Evolutionary conservation across 805 yeast genomes (phyloP).

Genomic region (Metschnikowia matae): DNA sequence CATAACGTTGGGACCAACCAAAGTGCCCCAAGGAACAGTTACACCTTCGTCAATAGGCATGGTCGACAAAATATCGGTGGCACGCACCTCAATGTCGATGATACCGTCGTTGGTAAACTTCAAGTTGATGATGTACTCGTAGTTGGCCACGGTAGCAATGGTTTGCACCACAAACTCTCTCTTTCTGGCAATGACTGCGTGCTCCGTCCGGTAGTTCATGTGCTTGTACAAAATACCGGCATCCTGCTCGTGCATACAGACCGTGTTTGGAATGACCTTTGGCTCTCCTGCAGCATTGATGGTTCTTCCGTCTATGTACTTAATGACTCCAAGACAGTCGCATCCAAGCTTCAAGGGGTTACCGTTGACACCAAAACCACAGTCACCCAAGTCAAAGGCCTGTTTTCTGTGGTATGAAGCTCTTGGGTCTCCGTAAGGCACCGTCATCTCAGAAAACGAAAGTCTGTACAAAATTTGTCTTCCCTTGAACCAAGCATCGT

Average conservation of each 20-base stretch:
- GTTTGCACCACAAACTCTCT: conserved; percentile 77
- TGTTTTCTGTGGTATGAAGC: conserved; percentile 82
- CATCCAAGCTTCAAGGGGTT: conserved; percentile 70
- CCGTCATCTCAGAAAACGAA: conserved; percentile 79
- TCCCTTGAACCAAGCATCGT: conserved; percentile 71
- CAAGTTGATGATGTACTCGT: conserved; percentile 71
- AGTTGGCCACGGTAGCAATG: conserved; percentile 80
- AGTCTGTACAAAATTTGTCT: conserved; percentile 71
- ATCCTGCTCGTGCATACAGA: conserved; percentile 80
- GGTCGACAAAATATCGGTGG: conserved; percentile 82
- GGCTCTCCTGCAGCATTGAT: conserved; percentile 60
- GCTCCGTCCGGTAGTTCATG: conserved; percentile 69
- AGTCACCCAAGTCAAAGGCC: conserved; percentile 83
- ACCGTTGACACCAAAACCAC: conserved; percentile 75
- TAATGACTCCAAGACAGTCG: conserved; percentile 77
- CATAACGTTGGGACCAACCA: conserved; percentile 74
- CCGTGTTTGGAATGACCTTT: conserved; percentile 58
- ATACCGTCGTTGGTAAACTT: conserved; percentile 76
- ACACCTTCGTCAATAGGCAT: conserved; percentile 73
- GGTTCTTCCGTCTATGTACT: conserved; percentile 63
- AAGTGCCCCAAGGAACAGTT: conserved; percentile 69
- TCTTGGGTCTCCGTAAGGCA: conserved; percentile 83
- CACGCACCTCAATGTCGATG: conserved; percentile 73
- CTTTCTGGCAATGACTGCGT: conserved; percentile 70
- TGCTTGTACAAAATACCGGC: conserved; percentile 75